phyloP scores from a whole-genome alignment of 2,329 filamentous ascomycete genomes.

The Fusarium burgessii region DNA sequence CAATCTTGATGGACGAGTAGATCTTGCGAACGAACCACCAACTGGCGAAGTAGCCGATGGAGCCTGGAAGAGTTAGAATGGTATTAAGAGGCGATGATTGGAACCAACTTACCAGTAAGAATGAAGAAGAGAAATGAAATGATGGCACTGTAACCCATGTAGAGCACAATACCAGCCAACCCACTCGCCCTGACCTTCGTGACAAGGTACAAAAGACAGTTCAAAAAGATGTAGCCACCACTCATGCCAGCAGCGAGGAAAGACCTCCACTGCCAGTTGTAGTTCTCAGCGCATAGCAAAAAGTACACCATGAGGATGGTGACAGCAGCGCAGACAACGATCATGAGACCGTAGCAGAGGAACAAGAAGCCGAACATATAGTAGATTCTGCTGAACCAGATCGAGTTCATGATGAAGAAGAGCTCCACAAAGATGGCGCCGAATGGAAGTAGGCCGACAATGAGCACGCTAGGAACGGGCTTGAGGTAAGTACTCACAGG shows the following conservation, averaged over 20 bases:
- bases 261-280: constrained; percentile 98
- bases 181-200: constrained; percentile 88
- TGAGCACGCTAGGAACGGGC: constrained; percentile 87
- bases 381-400: constrained; percentile 99
- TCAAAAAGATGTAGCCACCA: constrained; percentile 90
- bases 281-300: constrained; percentile 94
- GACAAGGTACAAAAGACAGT: constrained; percentile 90
- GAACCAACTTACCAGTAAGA: constrained; percentile 79
- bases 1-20: constrained; percentile 98
- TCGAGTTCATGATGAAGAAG: constrained; percentile 99
- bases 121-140: constrained; percentile 94
- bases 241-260: constrained; percentile 93
- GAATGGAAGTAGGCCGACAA: constrained; percentile 93
- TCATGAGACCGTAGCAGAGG: constrained; percentile 97
- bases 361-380: constrained; percentile 99
- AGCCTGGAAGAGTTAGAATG: constrained; percentile 67
- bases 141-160: constrained; percentile 91
- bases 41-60: constrained; percentile 94
- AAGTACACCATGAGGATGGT: constrained; percentile 97
- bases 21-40: constrained; percentile 96
- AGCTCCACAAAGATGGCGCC: constrained; percentile 98
- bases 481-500: constrained; percentile 85
- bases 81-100: background rate
- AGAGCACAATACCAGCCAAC: constrained; percentile 87
- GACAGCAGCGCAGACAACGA: constrained; percentile 91